Base-by-base conservation (phyloP, 1,284 basidiomycete genomes). In the Fistulinella cinereoalba region DNA sequence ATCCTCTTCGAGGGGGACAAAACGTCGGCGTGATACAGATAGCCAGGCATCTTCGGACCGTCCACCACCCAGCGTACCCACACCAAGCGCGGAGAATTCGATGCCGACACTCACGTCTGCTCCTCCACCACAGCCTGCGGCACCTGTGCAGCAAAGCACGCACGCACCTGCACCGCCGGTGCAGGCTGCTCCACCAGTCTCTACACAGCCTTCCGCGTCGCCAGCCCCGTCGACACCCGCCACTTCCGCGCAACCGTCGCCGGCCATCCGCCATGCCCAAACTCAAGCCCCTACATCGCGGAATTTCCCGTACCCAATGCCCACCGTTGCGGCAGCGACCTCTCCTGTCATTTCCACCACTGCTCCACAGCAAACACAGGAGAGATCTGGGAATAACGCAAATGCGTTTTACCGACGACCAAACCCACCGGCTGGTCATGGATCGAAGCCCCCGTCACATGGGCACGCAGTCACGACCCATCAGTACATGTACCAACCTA, bases 1-100 rank as follows among this genome's bases (percentile, higher is more conserved):
- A 55, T 85, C 81, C 49, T 80, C 84, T 5, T 80, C 77, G 1
- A 68, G 83, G 29, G 80, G 79, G 1, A 71, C 73, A 19, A 88
- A 88, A 57, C 75, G 85, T 34, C 74, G 81, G 37, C 72, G 77
- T 67, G 71, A 77, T 50, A 68, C 71, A 5, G 75, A 77, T 2
- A 56, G 65, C 21, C 64, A 65, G 16, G 8, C 53, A n/a, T 47
- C 60, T 39, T 49, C 62, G 32, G 68, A 68, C 32, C 65, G 60
- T 12, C 61, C 58, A 19, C 53, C 57, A 0, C 55, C 56, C 8
- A 49, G 46, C 3, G 64, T 58, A 27, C 55, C 68, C 6, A 61
- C 57, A 1, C 49, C 60, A 24, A 44, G 48, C 22, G 41, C 47
- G 2, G 66, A 67, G 27, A 61, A 62, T 44, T 42, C 53, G 12